Evolutionary conservation across 2,329 filamentous ascomycete species (phyloP).

Genomic region (Xylaria sp.): DNA sequence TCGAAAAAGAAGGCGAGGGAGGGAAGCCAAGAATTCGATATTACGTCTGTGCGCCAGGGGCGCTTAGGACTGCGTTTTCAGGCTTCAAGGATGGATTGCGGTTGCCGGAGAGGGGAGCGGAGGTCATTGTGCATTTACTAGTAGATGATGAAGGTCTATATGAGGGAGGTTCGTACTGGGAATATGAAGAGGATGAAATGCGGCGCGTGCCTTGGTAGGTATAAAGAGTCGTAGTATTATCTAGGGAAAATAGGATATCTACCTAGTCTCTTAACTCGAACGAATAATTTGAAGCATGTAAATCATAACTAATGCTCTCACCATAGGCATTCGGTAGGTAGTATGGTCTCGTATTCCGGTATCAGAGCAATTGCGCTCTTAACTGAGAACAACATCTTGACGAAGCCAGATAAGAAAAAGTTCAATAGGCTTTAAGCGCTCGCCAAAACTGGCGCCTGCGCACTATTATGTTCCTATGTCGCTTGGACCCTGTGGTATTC

Average conservation of each 20-base stretch:
- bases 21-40: slow-evolving; percentile 15
- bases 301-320: too few species aligned
- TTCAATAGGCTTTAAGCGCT: too few species aligned
- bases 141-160: slow-evolving; percentile 16
- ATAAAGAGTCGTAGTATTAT: too few species aligned
- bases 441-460: slow-evolving; percentile 30
- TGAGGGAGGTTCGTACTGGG: slow-evolving; percentile 24
- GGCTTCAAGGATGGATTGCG: background rate
- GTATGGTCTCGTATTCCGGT: too few species aligned
- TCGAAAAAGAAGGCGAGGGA: background rate
- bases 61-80: slow-evolving; percentile 16
- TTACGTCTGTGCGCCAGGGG: slow-evolving; percentile 15
- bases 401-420: too few species aligned
- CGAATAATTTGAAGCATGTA: too few species aligned
- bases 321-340: too few species aligned
- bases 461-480: background rate
- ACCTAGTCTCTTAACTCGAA: too few species aligned
- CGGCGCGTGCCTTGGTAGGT: slow-evolving; percentile 24
- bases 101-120: slow-evolving; percentile 11
- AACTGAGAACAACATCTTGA: too few species aligned
- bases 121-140: slow-evolving; percentile 20
- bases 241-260: too few species aligned
- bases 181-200: slow-evolving; percentile 27
- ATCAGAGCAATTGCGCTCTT: too few species aligned
- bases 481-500: slow-evolving; percentile 41